Evolutionary conservation across 164 flowering plant species (phyloP), one percentile per base, ranked within the genome.

Genomic region (Euptelea pleiosperma): DNA sequence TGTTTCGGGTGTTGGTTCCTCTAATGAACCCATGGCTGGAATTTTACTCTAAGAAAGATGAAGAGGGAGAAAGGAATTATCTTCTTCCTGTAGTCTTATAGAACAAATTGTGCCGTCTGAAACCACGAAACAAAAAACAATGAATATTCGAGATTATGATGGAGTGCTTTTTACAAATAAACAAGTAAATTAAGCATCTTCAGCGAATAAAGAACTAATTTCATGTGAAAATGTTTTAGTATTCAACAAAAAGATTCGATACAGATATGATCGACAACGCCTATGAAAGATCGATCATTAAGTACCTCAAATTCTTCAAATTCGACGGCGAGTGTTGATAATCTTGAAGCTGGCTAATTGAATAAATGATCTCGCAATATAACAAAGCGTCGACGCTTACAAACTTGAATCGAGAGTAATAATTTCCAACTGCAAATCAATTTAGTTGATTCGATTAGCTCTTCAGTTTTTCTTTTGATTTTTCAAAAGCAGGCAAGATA

Each of bases 21-120:
- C 61, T 30, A 69, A 24, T 31, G 70, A 69, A 58, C 70, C 70
- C 76, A 73, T 73, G 15, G 31, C 16, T 39, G 46, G 16, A 26
- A 37, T 60, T 2, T 24, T n/a, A 18, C 2, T 2, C 18, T 18
- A 8, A 43, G 14, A n/a, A 39, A 49, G 21, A 6, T 35, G 25
- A 18, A 2, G 39, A 9, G 14, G 52, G 35, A 39, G 8, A 28
- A 36, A 41, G 36, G 25, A 55, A 14, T 26, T 12, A 1, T 37
- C 53, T n/a, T 52, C 48, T 61, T 51, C 49, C 57, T 19, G n/a
- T n/a, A n/a, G n/a, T n/a, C 24, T 46, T 54, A 55, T 6, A 22
- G 33, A 46, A 46, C 33, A 49, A 55, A 31, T 28, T 9, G 16
- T 22, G 15, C 44, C 28, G 47, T 33, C 65, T 61, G 65, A 41